Base-by-base conservation (phyloP, 192 early-diverging fungal genomes). In the Coemansia nantahalensis region DNA sequence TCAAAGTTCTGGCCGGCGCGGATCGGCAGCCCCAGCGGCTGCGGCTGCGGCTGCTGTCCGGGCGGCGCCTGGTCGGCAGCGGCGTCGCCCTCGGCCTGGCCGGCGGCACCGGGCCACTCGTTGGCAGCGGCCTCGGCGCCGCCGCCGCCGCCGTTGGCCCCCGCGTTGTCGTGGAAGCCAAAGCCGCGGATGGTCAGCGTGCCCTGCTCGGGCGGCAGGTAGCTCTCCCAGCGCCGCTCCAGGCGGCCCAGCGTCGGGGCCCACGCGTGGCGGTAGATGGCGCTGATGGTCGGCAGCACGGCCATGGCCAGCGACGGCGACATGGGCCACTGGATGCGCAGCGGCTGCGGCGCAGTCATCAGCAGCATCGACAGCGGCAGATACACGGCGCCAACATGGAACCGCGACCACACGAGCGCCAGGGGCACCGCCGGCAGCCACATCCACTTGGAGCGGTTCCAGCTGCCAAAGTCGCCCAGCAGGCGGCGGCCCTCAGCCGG, bases 391-490 rank as follows among this genome's bases (percentile, higher is more conserved):
- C 73, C 70, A 16, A 79, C 46, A 28, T 77, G 81, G 45, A 81
- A 77, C 50, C 84, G 70, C 9, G 86, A 84, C 50, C 69, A 77
- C 5, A 86, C 64, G 10, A 88, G 79, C 18, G 83, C 62, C 32
- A 83, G 65, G 9, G 86, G 86, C 18, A 85, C 80, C 19, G 81
- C 76, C 44, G 65, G 68, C 62, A 81, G 45, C 42, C 76, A 73
- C 35, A 86, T 56, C 83, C 83, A 87, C 24, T 79, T 80, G 14
- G 80, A 57, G 69, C 82, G 85, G 31, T 80, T 68, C 85, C 83
- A 83, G 19, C 67, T 50, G 3, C 79, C 79, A 19, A 80, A 58
- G 18, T 68, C 55, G 10, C 80, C 76, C 36, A 89, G 56, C 14
- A 87, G 54, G 22, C 64, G 52, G 48, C 80, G 72, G 39, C 84